Conservation (phyloP, 177 flowering plant species). For the Tripterygium wilfordii region DNA sequence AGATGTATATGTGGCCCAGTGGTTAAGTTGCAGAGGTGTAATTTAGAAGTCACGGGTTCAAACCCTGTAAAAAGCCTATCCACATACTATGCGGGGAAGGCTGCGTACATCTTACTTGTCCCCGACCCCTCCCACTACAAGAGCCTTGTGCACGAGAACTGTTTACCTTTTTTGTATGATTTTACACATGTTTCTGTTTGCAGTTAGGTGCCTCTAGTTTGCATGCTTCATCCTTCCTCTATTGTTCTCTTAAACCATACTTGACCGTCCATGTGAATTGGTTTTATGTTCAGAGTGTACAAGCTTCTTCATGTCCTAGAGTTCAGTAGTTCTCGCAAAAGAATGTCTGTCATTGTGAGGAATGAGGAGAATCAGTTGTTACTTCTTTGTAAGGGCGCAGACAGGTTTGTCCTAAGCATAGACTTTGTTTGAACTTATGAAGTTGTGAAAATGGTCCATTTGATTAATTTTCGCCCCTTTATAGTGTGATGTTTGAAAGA, state of each 20-base stretch:
- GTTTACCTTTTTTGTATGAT: no score
- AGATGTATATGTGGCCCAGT: no score
- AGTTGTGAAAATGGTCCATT: neutral
- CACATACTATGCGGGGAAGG: no score
- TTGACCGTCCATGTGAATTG: conserved; percentile 1
- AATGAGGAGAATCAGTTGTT: conserved; percentile 54
- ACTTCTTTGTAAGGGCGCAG: conserved; percentile 87
- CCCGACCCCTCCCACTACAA: no score
- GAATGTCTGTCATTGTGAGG: conserved; percentile 87
- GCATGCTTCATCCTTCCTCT: neutral
- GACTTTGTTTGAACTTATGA: neutral
- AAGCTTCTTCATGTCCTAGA: conserved; percentile 76
- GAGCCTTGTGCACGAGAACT: no score
- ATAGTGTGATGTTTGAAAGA: conserved; percentile 79
- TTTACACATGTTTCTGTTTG: no score
- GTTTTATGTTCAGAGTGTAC: conserved; percentile 43
- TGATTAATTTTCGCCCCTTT: conserved; percentile 5
- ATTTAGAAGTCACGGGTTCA: no score
- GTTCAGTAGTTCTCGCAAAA: conserved; percentile 79
- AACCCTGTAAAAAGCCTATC: no score
- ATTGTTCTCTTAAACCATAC: neutral
- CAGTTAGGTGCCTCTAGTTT: no score
- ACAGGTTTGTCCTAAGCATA: conserved; percentile 49
- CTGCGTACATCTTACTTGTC: no score
- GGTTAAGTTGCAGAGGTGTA: no score